Evolutionary conservation across 768 basidiomycete genomes (phyloP).

Genomic region (Termitomyces bulborhizus): DNA sequence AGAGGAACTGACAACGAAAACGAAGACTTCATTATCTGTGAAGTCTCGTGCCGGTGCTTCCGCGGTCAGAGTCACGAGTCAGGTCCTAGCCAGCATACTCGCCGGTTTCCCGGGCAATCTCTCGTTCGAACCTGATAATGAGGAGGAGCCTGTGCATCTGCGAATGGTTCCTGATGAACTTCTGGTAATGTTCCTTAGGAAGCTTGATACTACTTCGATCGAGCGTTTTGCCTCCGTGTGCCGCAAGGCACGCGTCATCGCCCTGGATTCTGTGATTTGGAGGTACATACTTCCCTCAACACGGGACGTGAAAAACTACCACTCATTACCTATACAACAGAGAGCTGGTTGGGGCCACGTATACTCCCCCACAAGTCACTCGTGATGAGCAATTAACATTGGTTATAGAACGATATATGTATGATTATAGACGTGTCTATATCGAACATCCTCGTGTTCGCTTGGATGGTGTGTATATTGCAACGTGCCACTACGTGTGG

Average conservation of each 20-base stretch:
- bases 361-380: slow-evolving; percentile 71
- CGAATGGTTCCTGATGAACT: slow-evolving; percentile 71
- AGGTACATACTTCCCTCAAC: slow-evolving; percentile 38
- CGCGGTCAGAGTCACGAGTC: slow-evolving; percentile 23
- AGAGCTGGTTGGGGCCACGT: slow-evolving; percentile 55
- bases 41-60: slow-evolving; percentile 16
- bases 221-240: slow-evolving; percentile 75
- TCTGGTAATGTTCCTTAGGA: slow-evolving; percentile 57
- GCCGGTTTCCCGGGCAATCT: slow-evolving; percentile 41
- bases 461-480: slow-evolving; percentile 86
- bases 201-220: slow-evolving; percentile 59
- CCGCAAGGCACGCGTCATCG: slow-evolving; percentile 69
- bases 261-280: slow-evolving; percentile 69
- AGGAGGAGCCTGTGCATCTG: slow-evolving; percentile 49
- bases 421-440: slow-evolving; percentile 69
- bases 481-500: slow-evolving; percentile 84
- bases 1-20: slow-evolving; percentile 20
- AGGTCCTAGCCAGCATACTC: slow-evolving; percentile 40
- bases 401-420: slow-evolving; percentile 45
- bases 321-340: slow-evolving; percentile 36
- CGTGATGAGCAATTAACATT: slow-evolving; percentile 40
- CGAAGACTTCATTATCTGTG: slow-evolving; percentile 21
- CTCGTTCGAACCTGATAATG: slow-evolving; percentile 65
- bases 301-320: neutral
- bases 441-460: slow-evolving; percentile 84